Evolutionary conservation across 345 rosid genomes (phyloP), one percentile per base, ranked within the genome.

Genomic region (Iberis pinnata): DNA sequence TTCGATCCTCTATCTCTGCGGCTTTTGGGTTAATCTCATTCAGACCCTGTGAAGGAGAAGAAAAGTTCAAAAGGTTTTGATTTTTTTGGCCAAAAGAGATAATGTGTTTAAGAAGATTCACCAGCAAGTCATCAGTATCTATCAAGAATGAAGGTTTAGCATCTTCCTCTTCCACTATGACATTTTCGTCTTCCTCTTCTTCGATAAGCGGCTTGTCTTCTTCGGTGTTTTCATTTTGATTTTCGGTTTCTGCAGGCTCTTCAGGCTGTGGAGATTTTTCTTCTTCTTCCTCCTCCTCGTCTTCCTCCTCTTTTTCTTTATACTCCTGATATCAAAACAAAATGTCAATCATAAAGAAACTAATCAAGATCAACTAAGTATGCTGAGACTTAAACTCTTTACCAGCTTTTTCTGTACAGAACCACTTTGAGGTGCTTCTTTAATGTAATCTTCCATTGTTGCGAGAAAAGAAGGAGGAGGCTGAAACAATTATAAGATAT

Each of bases 391-490:
- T 4, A 18, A 32, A 54, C 15, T 29, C 7, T 9, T 3, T 73
- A 93, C 99, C 99, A 82, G 92, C 64, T 78, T 89, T 71, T 85
- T 93, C 59, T 69, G 78, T 49, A 60, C 70, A 41, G 77, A 66
- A 44, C 83, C 83, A 68, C 51, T 45, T 53, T 78, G 77, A 55
- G 95, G 94, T 20, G 95, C 87, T 42, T 88, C 99, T 69, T 64
- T 79, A 19, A 85, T 80, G 56, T 85, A 93, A 31, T 93, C 99
- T 76, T 93, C 99, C 99, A 93, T 93, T 49, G 95, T 77, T 85
- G 75, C 82, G 19, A 88, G 77, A 69, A 93, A 88, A 22, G 99
- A 93, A 6, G 82, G 74, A 50, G 88, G 95, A 53, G 96, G 96
- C 72, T 68, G 62, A 53, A 53, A 39, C 14, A 24, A 59, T 20